Evolutionary conservation across 2,329 filamentous ascomycete genomes (phyloP).

Genomic region (Ophiostoma piceae): DNA sequence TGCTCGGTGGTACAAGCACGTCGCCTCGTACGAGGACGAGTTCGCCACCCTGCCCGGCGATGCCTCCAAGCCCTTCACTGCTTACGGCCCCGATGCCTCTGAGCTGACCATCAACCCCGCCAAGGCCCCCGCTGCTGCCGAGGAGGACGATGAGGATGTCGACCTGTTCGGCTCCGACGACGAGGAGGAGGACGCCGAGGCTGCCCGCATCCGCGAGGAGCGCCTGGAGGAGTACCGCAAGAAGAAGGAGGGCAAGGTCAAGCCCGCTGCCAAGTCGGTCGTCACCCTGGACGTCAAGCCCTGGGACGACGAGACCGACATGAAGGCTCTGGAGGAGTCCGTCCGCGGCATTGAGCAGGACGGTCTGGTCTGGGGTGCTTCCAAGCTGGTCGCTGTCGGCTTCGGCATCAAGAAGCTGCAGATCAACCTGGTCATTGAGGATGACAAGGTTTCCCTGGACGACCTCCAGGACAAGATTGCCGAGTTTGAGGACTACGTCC

Average conservation of each 20-base stretch:
- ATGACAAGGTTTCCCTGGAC: constrained; percentile 85
- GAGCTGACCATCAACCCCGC: constrained; percentile 80
- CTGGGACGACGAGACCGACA: constrained; percentile 96
- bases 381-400: constrained; percentile 82
- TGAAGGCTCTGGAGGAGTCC: constrained; percentile 71
- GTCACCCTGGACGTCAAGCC: constrained; percentile 97
- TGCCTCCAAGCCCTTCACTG: constrained; percentile 78
- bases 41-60: constrained; percentile 89
- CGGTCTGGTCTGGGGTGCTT: constrained; percentile 91
- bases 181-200: constrained; percentile 90
- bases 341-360: constrained; percentile 85
- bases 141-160: constrained; percentile 75
- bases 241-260: constrained; percentile 93
- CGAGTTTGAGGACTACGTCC: constrained; percentile 88
- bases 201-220: constrained; percentile 76
- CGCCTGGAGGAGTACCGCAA: constrained; percentile 88
- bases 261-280: constrained; percentile 90
- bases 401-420: constrained; percentile 99
- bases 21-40: constrained; percentile 85
- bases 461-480: constrained; percentile 81
- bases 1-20: constrained; percentile 98
- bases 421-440: constrained; percentile 96
- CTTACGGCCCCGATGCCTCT: constrained; percentile 79
- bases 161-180: constrained; percentile 91
- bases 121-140: constrained; percentile 66